Conservation (phyloP, 2,329 filamentous ascomycete species). For the Chrysoporthe puriensis region DNA sequence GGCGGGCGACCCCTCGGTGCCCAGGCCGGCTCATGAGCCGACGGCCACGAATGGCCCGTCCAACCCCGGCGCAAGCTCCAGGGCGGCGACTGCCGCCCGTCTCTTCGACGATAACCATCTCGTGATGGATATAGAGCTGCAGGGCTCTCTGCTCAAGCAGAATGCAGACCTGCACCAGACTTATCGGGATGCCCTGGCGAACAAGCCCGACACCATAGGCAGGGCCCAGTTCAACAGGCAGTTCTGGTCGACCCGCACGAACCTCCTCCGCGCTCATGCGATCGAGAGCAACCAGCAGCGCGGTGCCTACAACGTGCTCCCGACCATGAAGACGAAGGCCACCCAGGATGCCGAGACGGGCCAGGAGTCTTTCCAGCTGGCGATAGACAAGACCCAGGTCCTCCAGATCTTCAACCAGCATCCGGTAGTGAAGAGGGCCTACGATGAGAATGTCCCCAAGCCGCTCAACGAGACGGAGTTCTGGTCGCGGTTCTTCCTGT, state of each 20-base stretch:
- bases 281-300: slow-evolving; percentile 86
- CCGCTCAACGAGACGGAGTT: slow-evolving; percentile 75
- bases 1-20: slow-evolving; percentile 53
- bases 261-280: slow-evolving; percentile 84
- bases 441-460: slow-evolving; percentile 89
- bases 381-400: slow-evolving; percentile 75
- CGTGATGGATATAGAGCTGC: slow-evolving; percentile 77
- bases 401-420: slow-evolving; percentile 93
- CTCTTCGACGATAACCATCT: slow-evolving; percentile 84
- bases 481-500: slow-evolving; percentile 94
- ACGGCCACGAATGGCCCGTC: slow-evolving; percentile 34
- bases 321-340: slow-evolving; percentile 76
- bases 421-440: slow-evolving; percentile 84
- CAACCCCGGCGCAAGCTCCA: slow-evolving; percentile 73
- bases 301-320: slow-evolving; percentile 91
- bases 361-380: slow-evolving; percentile 79
- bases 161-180: slow-evolving; percentile 77
- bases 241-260: slow-evolving; percentile 91
- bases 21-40: slow-evolving; percentile 48
- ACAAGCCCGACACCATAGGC: slow-evolving; percentile 83
- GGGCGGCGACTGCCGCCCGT: slow-evolving; percentile 71
- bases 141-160: slow-evolving; percentile 85
- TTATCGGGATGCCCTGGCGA: slow-evolving; percentile 81
- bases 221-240: slow-evolving; percentile 83
- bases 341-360: slow-evolving; percentile 62